Evolutionary conservation across 345 rosid genomes (phyloP), one percentile per base, ranked within the genome.

Genomic region (Ceriops zippeliana): DNA sequence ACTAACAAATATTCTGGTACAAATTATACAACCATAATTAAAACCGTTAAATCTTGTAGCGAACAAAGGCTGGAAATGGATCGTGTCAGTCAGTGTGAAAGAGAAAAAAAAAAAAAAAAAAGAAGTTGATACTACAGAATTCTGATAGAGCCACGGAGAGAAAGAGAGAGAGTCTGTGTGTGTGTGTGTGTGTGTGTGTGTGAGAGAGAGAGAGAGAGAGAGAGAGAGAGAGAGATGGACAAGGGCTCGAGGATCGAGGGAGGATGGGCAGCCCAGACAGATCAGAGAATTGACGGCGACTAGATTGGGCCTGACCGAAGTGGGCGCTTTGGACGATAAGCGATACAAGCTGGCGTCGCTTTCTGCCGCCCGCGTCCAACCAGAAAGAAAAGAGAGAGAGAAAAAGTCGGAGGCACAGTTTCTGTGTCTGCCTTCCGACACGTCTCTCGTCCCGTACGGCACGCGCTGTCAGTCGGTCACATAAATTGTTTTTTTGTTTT

Each of bases 381-480:
- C 74, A 67, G 59, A 59, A 28, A 28, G 3, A 28, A 64, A 59
- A 24, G 24, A 24, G 26, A 1, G 26, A 24, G 26, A 24, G 26
- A 24, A 5, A 71, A 71, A 66, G 70, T 30, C 64, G 73, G 75
- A 80, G 63, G 52, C 34, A 7, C 24, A 21, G 17, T 15, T 47
- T 47, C 7, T 4, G 64, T 75, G 66, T 71, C 76, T 70, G 75
- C 66, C 62, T 54, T 59, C 27, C 67, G 75, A 73, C 71, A 71
- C 53, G 65, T 75, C 88, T 71, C 78, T 78, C 87, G 83, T 54
- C 69, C 86, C 89, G 92, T 83, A 81, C 85, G 89, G 92, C 92
- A 87, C 89, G 92, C 88, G 88, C 80, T 86, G 75, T 83, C 89
- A 80, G 84, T 68, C 73, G 56, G 56, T 83, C 74, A 13, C 49